Evolutionary conservation across 768 basidiomycete species (phyloP), one percentile per base, ranked within the genome.

Genomic region (Lactarius sp.): DNA sequence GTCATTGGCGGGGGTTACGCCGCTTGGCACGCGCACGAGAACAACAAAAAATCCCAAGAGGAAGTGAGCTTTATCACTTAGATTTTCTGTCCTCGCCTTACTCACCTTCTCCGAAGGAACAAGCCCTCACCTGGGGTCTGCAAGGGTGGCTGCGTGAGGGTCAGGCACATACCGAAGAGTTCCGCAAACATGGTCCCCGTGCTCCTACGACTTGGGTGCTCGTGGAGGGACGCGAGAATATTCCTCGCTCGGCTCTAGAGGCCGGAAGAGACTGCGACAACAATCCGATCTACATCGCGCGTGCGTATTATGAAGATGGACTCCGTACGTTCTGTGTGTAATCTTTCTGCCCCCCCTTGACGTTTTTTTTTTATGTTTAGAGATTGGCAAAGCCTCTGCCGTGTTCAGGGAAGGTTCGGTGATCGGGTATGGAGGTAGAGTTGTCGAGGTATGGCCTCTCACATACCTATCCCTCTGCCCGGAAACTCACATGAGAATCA

Each of bases 151-250:
- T 83, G 22, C 66, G 75, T 5, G 86, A 85, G 0, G 85, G 87
- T 5, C 76, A 80, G 66, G 61, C 52, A n/a, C 83, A 84, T 64
- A 83, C 85, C 12, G 72, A 77, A 6, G 73, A 77, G 12, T 87
- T 78, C 75, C 71, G 77, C 67, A 69, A 70, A 13, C 71, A 78
- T 20, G 80, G 80, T 0, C 78, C 78, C 20, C 70, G 71, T 0
- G 77, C 71, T 1, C 84, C 86, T 3, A 77, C 79, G 13, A 82
- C 81, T 22, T 92, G 89, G 89, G 68, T 88, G 41, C 77, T 85
- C 54, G 81, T 76, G 44, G 75, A 83, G 46, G 86, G 86, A 56
- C 83, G 76, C 69, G 70, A 77, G 39, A 56, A 33, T 0, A 86
- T 90, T 62, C 88, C 88, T 34, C 70, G 68, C 3, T 76, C 76